Evolutionary conservation across 805 yeast genomes (phyloP), one percentile per base, ranked within the genome.

Genomic region (Yueomyces sinensis): DNA sequence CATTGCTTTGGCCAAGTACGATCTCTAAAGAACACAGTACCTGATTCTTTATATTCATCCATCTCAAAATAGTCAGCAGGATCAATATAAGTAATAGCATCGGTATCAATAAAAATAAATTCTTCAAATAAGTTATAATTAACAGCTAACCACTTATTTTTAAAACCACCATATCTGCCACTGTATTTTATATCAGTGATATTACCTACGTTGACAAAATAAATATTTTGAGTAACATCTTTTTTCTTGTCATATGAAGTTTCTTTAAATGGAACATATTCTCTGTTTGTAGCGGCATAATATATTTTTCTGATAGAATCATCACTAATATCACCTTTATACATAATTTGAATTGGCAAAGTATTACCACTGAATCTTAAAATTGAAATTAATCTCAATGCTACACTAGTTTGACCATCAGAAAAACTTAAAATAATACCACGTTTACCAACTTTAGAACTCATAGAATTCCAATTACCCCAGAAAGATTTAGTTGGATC

Each of bases 51-150:
- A 31, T 47, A 47, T 25, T 41, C 46, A 14, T 23, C 17, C 9
- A 17, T 32, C 3, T 38, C 29, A 23, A 61, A 50, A 13, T 45
- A 50, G 2, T 54, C 47, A 2, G 62, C 59, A 1, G 59, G 39
- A 36, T 69, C 66, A 1, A 61, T 50, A 28, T 67, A 48, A 1
- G 68, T 54, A 2, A 70, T 68, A 0, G 68, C 55, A 46, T 72
- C 78, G 3, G 74, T 66, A 47, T 73, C 79, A 20, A 73, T 36
- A 20, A 73, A 53, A 9, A 72, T 50, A 27, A 64, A 56, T 41
- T 71, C 70, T 34, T 63, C 59, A 42, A 72, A 73, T 13, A 72
- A 58, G 40, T 57, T 63, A 54, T 69, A 70, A 33, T 69, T 43
- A 13, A 61, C 56, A 1, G 74, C 73, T 15, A 69, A 41, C 33